Percentiles rank a stretch among this genome's conserved stretches.
Conservation (phyloP, 192 early-diverging fungal species). For the Cetraspora pellucida region DNA sequence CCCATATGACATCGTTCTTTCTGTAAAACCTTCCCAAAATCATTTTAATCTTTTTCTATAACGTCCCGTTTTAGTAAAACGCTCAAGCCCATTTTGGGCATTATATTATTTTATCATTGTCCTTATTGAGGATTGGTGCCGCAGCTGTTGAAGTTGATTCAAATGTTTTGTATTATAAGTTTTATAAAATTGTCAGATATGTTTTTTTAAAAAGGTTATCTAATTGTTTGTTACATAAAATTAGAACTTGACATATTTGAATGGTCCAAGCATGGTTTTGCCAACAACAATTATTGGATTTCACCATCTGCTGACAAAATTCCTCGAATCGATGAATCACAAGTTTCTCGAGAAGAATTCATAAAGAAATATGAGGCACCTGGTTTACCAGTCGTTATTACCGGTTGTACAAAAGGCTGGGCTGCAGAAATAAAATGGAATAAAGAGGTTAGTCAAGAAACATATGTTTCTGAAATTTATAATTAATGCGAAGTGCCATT, state of each 20-base stretch:
- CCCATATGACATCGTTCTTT: too few relatives aligned
- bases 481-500: background rate
- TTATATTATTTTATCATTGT: too few relatives aligned
- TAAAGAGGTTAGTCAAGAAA: slow-evolving; percentile 43
- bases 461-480: background rate
- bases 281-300: slow-evolving; percentile 55
- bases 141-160: too few relatives aligned
- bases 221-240: background rate
- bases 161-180: background rate
- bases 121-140: too few relatives aligned
- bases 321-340: slow-evolving; percentile 55
- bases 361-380: slow-evolving; percentile 56
- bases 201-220: too few relatives aligned
- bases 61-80: too few relatives aligned
- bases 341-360: slow-evolving; percentile 61
- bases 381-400: slow-evolving; percentile 63
- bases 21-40: too few relatives aligned
- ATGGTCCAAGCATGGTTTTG: slow-evolving; percentile 58
- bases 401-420: slow-evolving; percentile 60
- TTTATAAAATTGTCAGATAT: too few relatives aligned
- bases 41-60: too few relatives aligned
- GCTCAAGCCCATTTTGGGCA: too few relatives aligned
- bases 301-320: slow-evolving; percentile 51
- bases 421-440: slow-evolving; percentile 58
- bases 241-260: slow-evolving; percentile 67